A percentile compares a stretch with the other conserved stretches of the same genome.
Conservation (phyloP, 495 filamentous ascomycete genomes). For the Glarea lozoyensis region DNA sequence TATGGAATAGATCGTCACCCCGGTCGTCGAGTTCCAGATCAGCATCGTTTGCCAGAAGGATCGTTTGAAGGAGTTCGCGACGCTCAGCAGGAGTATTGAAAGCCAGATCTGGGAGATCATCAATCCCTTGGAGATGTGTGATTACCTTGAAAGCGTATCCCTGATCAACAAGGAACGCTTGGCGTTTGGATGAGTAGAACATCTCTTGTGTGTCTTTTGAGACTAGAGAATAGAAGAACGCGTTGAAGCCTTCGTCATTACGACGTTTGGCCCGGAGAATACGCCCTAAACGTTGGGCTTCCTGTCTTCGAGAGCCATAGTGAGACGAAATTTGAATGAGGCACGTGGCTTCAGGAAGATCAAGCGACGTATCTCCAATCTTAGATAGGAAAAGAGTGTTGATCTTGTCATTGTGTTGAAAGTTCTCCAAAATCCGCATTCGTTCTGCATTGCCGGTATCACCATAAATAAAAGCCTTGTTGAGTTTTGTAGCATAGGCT, state of each 20-base stretch:
- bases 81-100: slow-evolving; percentile 75
- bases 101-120: slow-evolving; percentile 69
- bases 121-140: slow-evolving; percentile 87
- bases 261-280: slow-evolving; percentile 93
- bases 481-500: slow-evolving; percentile 72
- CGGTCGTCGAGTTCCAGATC: slow-evolving; percentile 69
- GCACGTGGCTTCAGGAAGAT: slow-evolving; percentile 93
- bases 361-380: slow-evolving; percentile 95
- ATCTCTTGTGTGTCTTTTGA: slow-evolving; percentile 97
- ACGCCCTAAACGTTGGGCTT: slow-evolving; percentile 88
- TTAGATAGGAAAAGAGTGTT: slow-evolving; percentile 98
- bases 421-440: slow-evolving; percentile 85
- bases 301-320: slow-evolving; percentile 94
- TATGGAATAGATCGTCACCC: slow-evolving; percentile 76
- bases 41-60: slow-evolving; percentile 60
- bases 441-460: slow-evolving; percentile 82
- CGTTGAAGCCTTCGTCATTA: slow-evolving; percentile 98
- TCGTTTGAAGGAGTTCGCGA: slow-evolving; percentile 79
- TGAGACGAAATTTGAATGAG: slow-evolving; percentile 98
- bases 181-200: slow-evolving; percentile 94
- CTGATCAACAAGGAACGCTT: slow-evolving; percentile 97
- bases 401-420: slow-evolving; percentile 86
- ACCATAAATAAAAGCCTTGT: slow-evolving; percentile 90
- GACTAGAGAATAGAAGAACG: slow-evolving; percentile 97
- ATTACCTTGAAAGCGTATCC: slow-evolving; percentile 99